phyloP scores from a whole-genome alignment of 495 filamentous ascomycete species.

The Penicillium riverlandense region DNA sequence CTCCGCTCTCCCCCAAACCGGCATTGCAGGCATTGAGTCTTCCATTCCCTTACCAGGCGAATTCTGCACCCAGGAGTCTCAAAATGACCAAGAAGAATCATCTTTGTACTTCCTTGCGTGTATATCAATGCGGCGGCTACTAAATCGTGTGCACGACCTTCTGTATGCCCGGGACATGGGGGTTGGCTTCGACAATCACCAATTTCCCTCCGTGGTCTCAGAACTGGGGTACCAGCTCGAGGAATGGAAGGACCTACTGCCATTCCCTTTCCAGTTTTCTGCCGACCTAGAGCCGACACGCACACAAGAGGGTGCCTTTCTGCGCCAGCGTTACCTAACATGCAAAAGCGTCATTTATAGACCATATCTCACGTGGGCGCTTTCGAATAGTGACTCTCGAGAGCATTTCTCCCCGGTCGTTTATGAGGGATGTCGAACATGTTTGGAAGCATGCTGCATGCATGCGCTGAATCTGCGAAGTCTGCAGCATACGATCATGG shows the following conservation, averaged over 20 bases:
- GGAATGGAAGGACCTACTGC: constrained; percentile 35
- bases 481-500: constrained; percentile 33
- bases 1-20: constrained; percentile 33
- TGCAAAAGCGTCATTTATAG: constrained; percentile 42
- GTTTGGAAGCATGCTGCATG: constrained; percentile 32
- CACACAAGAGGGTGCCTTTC: constrained; percentile 29
- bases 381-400: constrained; percentile 19
- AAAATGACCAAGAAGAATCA: constrained; percentile 14
- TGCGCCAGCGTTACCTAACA: constrained; percentile 38
- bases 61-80: constrained; percentile 12
- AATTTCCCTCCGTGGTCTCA: constrained; percentile 31
- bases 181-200: constrained; percentile 22
- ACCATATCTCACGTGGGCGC: constrained; percentile 36
- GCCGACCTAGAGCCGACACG: constrained; percentile 12
- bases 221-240: constrained; percentile 38
- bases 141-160: constrained; percentile 24
- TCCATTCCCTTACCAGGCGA: constrained; percentile 30
- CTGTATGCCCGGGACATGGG: constrained; percentile 19
- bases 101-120: constrained; percentile 27
- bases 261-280: constrained; percentile 28
- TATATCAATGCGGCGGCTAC: constrained; percentile 31
- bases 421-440: constrained; percentile 25
- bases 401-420: constrained; percentile 12
- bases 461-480: constrained; percentile 32
- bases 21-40: constrained; percentile 38